Evolutionary conservation across 2,329 filamentous ascomycete species (phyloP).

Genomic region (Nothophaeocryptopus gaeumannii): DNA sequence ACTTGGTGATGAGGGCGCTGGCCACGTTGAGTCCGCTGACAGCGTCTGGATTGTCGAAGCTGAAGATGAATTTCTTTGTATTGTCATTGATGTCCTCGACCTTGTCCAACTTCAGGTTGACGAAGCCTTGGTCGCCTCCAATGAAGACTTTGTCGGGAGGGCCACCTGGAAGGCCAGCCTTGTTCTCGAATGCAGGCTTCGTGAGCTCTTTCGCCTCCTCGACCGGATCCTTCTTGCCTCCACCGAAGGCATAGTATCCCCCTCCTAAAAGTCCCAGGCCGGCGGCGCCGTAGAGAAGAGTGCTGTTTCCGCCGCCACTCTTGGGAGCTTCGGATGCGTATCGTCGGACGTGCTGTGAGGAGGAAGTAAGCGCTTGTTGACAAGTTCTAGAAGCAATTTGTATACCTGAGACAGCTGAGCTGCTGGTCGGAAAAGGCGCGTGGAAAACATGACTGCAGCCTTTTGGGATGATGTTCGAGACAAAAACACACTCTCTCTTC

Average conservation of each 20-base stretch:
- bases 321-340: constrained; percentile 66
- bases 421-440: constrained; percentile 26
- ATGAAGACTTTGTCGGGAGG: constrained; percentile 60
- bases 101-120: constrained; percentile 74
- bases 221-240: constrained; percentile 25
- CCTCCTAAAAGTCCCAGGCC: constrained; percentile 59
- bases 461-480: not conserved
- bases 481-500: not conserved
- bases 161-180: constrained; percentile 35
- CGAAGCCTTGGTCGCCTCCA: constrained; percentile 85
- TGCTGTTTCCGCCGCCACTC: constrained; percentile 57
- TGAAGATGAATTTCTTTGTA: constrained; percentile 88
- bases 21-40: constrained; percentile 79
- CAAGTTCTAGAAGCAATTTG: not conserved
- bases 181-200: constrained; percentile 38
- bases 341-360: constrained; percentile 58
- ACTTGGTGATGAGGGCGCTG: constrained; percentile 88
- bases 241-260: constrained; percentile 49
- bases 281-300: constrained; percentile 59
- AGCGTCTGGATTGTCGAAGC: constrained; percentile 76
- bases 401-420: constrained; percentile 37
- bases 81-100: constrained; percentile 86
- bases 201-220: constrained; percentile 26
- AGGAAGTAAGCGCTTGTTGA: constrained; percentile 18
- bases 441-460: constrained; percentile 23